Base-by-base conservation (phyloP, 2,329 filamentous ascomycete species). In the Colletotrichum sp. region DNA sequence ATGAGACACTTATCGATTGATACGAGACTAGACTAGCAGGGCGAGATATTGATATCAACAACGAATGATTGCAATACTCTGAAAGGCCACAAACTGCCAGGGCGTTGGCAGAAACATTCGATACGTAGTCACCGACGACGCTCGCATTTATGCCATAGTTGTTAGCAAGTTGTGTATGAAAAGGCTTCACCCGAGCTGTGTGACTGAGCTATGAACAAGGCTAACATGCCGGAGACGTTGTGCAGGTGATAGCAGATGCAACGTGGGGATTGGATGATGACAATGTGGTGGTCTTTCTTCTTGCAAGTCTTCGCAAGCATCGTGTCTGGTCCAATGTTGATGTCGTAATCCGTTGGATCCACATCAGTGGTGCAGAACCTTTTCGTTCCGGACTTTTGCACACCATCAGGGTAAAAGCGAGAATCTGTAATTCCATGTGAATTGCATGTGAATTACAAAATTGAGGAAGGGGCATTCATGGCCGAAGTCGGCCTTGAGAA, bases 101-200 rank as follows among this genome's bases (percentile, higher is more conserved):
- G 8, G 3, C 5, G 8, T 10, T n/a, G 1, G 16, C 8, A 44
- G 36, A 44, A 18, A 18, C 1, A 6, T 44, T 18, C 8, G 15
- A 39, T 39, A 15, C 4, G 34, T 36, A 44, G 36, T 44, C 36
- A 39, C 16, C 8, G 36, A 16, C 13, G 6, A 36, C 13, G 6
- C 34, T 16, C 34, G 34, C 7, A 39, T 39, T 8, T 8, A 16
- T 16, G 15, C 6, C 32, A 6, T 34, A 34, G 13, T 0, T 34
- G 2, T 34, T 15, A 34, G 32, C 32, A 5, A 32, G 5, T 39
- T 44, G 36, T 44, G 16, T 18, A 6, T 18, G 36, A 39, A 39
- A 39, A 0, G 1, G 0, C 1, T 44, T 2, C 36, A 18, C 1
- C 36, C 36, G 36, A 44, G 36, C 3, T 44, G 5, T 39, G 34